Evolutionary conservation across 176 grass and related monocot species (phyloP), one percentile per base, ranked within the genome.

Genomic region (Oryza australiensis): DNA sequence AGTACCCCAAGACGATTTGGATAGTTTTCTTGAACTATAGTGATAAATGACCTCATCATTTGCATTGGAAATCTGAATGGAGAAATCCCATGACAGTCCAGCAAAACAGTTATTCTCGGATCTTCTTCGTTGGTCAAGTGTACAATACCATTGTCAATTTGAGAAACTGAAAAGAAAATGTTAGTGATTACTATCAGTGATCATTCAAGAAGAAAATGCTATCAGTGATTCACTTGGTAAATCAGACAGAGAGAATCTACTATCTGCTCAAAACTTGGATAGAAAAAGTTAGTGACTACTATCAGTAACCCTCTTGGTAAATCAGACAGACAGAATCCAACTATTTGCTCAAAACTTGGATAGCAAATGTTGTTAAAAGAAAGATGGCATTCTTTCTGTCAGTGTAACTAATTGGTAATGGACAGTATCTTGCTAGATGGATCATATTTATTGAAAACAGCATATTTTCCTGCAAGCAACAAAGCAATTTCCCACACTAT

Each of bases 51-150:
- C 77, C 96, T 99, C 93, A 95, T 86, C 91, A 94, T 94, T 86
- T 99, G 93, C 93, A 99, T 94, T 5, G 96, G 96, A 84, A 99
- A 95, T 84, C 51, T 95, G 87, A 99, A 93, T 81, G 96, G 91
- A 83, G 93, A 95, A 65, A 93, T 78, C 5, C 96, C 96, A 83
- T 92, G 87, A 45, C 93, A 99, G 74, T 99, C 96, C 91, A 99
- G 80, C 70, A 99, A 77, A 75, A 99, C 93, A 12, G 91, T 95
- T 62, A 99, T 90, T 72, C 79, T 85, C 27, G 89, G 91, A 83
- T 95, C 88, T 68, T 95, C 93, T 85, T 94, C 77, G 49, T 91
- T 94, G 77, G 26, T 86, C 85, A 99, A 90, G 85, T 91, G 83
- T 87, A 81, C 33, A 72, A 87, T 70, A 32, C 96, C 96, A 83